phyloP scores from a whole-genome alignment of 257 asterid genomes.

The Ligustrum vulgare region DNA sequence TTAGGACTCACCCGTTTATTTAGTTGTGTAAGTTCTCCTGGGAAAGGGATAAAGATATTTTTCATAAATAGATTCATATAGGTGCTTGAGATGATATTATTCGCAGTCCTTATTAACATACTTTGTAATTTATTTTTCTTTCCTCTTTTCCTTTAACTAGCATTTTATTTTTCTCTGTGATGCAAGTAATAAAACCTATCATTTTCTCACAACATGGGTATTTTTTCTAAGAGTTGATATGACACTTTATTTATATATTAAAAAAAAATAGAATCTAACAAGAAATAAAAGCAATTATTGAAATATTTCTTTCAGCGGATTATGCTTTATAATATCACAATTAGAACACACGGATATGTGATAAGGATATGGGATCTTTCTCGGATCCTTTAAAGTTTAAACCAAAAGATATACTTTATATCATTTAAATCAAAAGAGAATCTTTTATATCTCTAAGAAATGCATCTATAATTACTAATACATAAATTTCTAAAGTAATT shows the following conservation, averaged over 20 bases:
- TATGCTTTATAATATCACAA: neutral
- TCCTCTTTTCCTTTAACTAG: neutral
- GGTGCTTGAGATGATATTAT: constrained; percentile 3
- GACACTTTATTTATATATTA: neutral
- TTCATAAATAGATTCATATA: neutral
- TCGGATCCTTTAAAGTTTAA: too few relatives aligned
- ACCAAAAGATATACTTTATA: too few relatives aligned
- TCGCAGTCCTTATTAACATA: constrained; percentile 1
- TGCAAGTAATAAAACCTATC: constrained; percentile 6
- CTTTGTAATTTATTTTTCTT: neutral
- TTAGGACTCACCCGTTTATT: constrained; percentile 6
- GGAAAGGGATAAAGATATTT: neutral
- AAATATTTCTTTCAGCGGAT: neutral
- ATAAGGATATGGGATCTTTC: too few relatives aligned
- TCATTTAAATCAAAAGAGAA: too few relatives aligned
- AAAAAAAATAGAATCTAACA: neutral
- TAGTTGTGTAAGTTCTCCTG: neutral
- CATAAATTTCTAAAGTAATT: too few relatives aligned
- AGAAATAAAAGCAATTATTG: neutral
- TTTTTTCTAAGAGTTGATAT: constrained; percentile 9
- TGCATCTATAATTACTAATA: too few relatives aligned
- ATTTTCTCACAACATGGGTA: neutral
- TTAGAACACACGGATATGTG: too few relatives aligned
- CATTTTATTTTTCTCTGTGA: neutral
- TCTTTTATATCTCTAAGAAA: too few relatives aligned